Percentiles rank a stretch among this genome's conserved stretches.
These are phyloP conservation scores for Quercus parvula DNA, from an alignment of 306 rosid genomes.

Conservation along the genomic window DNA sequence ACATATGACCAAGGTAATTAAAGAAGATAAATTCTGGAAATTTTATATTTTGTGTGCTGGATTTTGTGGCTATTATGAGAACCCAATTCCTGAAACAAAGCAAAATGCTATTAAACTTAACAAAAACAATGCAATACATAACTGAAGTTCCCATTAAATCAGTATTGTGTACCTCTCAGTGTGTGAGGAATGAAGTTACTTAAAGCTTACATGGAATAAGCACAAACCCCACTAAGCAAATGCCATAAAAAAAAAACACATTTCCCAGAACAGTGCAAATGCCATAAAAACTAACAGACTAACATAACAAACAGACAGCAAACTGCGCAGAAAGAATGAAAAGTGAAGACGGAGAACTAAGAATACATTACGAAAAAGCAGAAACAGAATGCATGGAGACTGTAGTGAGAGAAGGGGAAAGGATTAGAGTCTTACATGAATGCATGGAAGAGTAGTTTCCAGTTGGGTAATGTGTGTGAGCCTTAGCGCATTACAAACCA, in stretches of 20 bases:
- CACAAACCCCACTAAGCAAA: background rate
- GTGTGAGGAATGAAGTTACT: background rate
- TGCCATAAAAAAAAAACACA: background rate
- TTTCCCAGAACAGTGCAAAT: background rate
- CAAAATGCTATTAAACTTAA: background rate
- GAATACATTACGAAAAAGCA: background rate
- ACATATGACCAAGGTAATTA: background rate
- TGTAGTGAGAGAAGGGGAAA: background rate
- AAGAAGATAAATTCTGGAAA: background rate
- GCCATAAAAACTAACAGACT: background rate
- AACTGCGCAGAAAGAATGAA: background rate
- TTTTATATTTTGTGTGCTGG: background rate
- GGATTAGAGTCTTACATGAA: slow-evolving; percentile 17
- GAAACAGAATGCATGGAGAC: background rate
- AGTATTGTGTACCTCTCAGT: background rate
- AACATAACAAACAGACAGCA: background rate
- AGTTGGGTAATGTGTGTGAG: background rate
- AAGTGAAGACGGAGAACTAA: background rate
- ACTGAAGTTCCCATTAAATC: background rate
- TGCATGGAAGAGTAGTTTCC: slow-evolving; percentile 16
- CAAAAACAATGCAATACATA: background rate
- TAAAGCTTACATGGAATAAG: background rate
- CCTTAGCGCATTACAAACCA: background rate
- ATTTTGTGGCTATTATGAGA: background rate
- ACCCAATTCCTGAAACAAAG: background rate